Percentiles rank a stretch among this genome's conserved stretches.
These are phyloP conservation scores for Lycium ferocissimum DNA, from an alignment of 257 asterid species.

Conservation along the genomic window DNA sequence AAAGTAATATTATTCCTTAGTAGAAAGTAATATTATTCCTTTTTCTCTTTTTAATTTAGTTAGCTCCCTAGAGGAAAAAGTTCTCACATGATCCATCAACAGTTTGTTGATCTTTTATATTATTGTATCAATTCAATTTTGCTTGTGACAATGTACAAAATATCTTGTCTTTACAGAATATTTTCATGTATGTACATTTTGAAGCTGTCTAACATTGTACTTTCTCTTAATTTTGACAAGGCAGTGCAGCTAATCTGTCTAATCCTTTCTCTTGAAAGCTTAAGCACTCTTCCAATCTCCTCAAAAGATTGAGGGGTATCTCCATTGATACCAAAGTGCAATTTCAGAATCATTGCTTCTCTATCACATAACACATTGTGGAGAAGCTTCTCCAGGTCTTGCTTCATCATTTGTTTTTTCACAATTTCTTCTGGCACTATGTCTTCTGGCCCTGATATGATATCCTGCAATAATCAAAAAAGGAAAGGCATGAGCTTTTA, in stretches of 20 bases:
- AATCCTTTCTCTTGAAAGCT: conserved; percentile 76
- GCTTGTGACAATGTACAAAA: not conserved
- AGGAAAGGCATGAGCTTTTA: not conserved
- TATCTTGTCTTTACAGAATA: not conserved
- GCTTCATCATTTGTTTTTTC: conserved; percentile 51
- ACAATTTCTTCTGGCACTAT: conserved; percentile 60
- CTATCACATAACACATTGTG: conserved; percentile 48
- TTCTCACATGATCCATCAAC: not conserved
- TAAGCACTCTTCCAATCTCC: conserved; percentile 59
- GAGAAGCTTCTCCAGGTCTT: conserved; percentile 55
- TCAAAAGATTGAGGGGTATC: conserved; percentile 57
- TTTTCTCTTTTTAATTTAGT: not conserved
- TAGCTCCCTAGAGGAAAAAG: not conserved
- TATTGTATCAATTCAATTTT: not conserved
- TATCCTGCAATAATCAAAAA: conserved; percentile 46
- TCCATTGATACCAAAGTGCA: conserved; percentile 64
- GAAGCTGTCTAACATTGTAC: conserved; percentile 42
- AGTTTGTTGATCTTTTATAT: not conserved
- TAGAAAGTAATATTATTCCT: not conserved
- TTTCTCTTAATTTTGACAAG: conserved; percentile 50
- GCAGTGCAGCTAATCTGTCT: conserved; percentile 67
- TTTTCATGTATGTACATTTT: conserved; percentile 47
- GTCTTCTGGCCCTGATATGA: conserved; percentile 63
- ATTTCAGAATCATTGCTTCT: conserved; percentile 53
- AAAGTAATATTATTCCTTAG: not conserved